A percentile compares a stretch with the other conserved stretches of the same genome.
Evolutionary conservation across 2,329 filamentous ascomycete species (phyloP).

Genomic region (Ceratocystis cacaofunesta): DNA sequence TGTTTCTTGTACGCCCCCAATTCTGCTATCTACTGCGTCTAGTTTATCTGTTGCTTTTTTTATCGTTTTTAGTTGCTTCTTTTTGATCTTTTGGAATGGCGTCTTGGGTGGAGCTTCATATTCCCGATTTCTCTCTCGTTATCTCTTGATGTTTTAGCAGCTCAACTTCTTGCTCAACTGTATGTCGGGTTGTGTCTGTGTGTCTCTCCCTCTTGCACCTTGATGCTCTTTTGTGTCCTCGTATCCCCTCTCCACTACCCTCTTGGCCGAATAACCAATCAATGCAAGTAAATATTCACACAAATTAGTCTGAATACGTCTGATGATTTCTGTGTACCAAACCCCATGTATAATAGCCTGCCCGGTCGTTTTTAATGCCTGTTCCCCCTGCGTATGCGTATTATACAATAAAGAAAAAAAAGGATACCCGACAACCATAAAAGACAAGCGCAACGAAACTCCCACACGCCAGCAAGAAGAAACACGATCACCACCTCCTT

Average conservation of each 20-base stretch:
- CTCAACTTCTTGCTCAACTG: conserved; percentile 15
- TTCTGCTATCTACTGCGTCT: conserved; percentile 15
- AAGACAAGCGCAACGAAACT: no score
- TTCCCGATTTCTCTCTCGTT: conserved; percentile 22
- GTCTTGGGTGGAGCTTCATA: conserved; percentile 18
- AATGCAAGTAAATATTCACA: background rate
- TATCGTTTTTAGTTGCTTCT: conserved; percentile 16
- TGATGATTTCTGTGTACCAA: background rate
- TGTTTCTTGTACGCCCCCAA: conserved; percentile 16
- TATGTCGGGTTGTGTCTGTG: background rate
- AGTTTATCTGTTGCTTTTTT: conserved; percentile 12
- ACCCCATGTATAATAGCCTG: no score
- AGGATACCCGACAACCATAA: background rate
- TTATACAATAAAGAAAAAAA: conserved; percentile 1
- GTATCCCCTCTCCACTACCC: background rate
- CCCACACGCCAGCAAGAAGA: background rate
- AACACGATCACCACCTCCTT: background rate
- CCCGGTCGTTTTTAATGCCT: background rate
- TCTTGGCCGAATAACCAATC: background rate
- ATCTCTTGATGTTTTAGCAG: conserved; percentile 3
- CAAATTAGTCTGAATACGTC: background rate
- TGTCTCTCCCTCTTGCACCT: background rate
- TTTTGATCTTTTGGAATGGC: conserved; percentile 19
- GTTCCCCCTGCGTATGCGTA: background rate
- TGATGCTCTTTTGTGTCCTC: conserved; percentile 5